Base-by-base conservation (phyloP, 2,329 filamentous ascomycete species). In the Trichoderma harzianum region DNA sequence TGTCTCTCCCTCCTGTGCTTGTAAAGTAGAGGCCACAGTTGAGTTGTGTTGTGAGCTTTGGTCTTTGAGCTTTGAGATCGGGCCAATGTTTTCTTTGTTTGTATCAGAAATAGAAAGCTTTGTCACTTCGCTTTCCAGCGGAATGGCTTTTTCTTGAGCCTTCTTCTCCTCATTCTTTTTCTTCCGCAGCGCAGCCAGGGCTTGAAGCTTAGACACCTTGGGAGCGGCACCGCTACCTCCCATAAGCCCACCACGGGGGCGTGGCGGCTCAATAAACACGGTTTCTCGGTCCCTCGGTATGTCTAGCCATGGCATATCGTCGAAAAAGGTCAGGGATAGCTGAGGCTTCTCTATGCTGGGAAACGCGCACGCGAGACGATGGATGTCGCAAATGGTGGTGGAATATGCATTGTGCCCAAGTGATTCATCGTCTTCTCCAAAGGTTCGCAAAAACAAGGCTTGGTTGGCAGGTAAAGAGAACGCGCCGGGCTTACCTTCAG, bases 131-230 rank as follows among this genome's bases (percentile, higher is more conserved):
- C 73, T 76, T 70, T 79, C 77, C 12, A 77, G 65, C n/a, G 76
- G 76, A 4, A 72, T 26, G 5, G 75, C 62, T n/a, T 75, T 78
- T 28, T 76, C 76, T 24, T 77, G 72, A 16, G 77, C 80, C 64
- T 80, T 84, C 76, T 88, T 90, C 51, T 91, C 90, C 34, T 90
- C 90, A 16, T 90, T 90, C 80, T 94, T 97, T 82, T 93, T 95
- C 79, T 94, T 95, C 32, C 94, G 88, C 69, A 93, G 92, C 39
- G 94, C 94, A 66, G 95, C 95, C 55, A 99, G 84, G 62, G 94
- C 94, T 76, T 97, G 95, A 60, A 99, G 85, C 78, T 99, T 99
- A 6, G 95, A 97, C 81, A 93, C 87, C 78, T 95, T 96, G 3
- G 89, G 86, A n/a, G 84, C 78, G 14, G 83, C 83, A 62, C 89